Evolutionary conservation across 169 alveolate genomes (phyloP), one percentile per base, ranked within the genome.

Genomic region (Cryptosporidium xiaoi): DNA sequence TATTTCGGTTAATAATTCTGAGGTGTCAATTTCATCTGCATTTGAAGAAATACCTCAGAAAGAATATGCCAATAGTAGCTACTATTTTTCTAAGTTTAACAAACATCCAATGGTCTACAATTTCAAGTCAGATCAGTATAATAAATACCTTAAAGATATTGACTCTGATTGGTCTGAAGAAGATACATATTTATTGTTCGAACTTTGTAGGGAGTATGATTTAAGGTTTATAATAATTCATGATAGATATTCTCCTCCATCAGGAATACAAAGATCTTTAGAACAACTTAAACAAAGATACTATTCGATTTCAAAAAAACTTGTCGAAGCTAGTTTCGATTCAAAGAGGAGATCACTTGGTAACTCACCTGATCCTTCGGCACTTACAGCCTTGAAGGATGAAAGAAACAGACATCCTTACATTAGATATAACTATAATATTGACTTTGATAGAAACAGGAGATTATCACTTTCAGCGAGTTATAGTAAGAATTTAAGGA

Each of bases 201-300:
- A 94, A 58, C 87, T 94, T n/a, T 94, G 96, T 55, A 95, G 92
- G 71, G 94, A 91, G 89, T 94, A 92, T 71, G 96, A 94, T 67
- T 91, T 93, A 36, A 87, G 95, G 33, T 94, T 94, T 60, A 84
- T 94, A 62, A 91, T 93, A 27, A 91, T 94, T 34, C 93, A 94
- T 64, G 96, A 94, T 90, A 90, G 93, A 50, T 82, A 93, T 48
- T 91, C 84, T 84, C 93, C 91, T 31, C 90, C 93, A 16, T 60
- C 87, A 44, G 87, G 87, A 46, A 77, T 24, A 44, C 87, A 77
- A 48, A 65, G 87, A 16, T 82, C 95, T 6, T 64, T 94, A 29
- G 96, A 94, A 92, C 93, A 93, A 67, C 82, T 94, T 77, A 94
- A 94, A 67, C 96, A 93, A 27, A 67, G 96, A 16, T 94, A 92